Evolutionary conservation across 2,329 filamentous ascomycete genomes (phyloP).

Genomic region (Cladorrhinum sp.): DNA sequence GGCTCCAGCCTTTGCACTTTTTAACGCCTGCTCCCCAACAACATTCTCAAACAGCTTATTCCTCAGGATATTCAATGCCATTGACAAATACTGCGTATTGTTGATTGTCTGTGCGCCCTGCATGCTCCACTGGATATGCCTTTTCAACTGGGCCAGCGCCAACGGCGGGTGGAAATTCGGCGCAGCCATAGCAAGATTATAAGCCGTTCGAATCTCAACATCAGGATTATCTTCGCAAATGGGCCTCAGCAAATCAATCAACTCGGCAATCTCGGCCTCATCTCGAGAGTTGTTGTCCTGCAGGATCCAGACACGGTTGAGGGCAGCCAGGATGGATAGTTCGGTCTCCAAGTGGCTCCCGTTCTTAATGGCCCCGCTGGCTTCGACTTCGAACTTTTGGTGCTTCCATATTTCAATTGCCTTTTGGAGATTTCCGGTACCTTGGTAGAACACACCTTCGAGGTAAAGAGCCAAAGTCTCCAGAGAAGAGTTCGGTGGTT

Average conservation of each 20-base stretch:
- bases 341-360: slow-evolving; percentile 51
- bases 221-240: slow-evolving; percentile 69
- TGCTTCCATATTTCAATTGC: slow-evolving; percentile 67
- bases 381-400: slow-evolving; percentile 53
- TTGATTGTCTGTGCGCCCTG: slow-evolving; percentile 63
- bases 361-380: slow-evolving; percentile 34
- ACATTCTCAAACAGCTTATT: slow-evolving; percentile 77
- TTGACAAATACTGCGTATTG: slow-evolving; percentile 78
- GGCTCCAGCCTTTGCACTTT: slow-evolving; percentile 68
- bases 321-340: slow-evolving; percentile 60
- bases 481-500: slow-evolving; percentile 42
- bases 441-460: slow-evolving; percentile 71
- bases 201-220: slow-evolving; percentile 73
- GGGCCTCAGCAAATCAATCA: slow-evolving; percentile 65
- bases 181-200: slow-evolving; percentile 70
- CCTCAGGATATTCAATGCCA: slow-evolving; percentile 83
- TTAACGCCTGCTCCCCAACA: slow-evolving; percentile 75
- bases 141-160: slow-evolving; percentile 74
- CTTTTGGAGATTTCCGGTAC: slow-evolving; percentile 65
- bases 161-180: slow-evolving; percentile 59
- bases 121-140: slow-evolving; percentile 71
- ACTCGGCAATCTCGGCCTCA: slow-evolving; percentile 54
- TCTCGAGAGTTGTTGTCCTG: slow-evolving; percentile 58
- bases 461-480: slow-evolving; percentile 66
- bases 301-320: slow-evolving; percentile 72